Conservation (phyloP, 352 stramenopile species). For the Globisporangium acanthophoron region DNA sequence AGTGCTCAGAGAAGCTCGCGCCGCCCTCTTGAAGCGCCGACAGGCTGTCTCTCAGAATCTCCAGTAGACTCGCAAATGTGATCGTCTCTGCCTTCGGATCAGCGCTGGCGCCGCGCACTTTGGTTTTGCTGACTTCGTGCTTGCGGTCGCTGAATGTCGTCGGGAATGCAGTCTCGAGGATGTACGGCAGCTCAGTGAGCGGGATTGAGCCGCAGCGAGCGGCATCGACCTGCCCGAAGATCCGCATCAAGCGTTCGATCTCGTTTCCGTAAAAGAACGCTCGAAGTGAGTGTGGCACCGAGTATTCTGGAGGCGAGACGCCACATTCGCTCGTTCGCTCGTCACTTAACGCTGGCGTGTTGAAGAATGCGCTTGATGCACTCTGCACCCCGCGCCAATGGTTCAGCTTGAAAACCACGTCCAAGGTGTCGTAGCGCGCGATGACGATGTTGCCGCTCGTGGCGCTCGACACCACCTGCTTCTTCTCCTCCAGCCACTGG, state of each 20-base stretch:
- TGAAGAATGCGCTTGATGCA: conserved; percentile 20
- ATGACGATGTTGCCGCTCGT: conserved; percentile 33
- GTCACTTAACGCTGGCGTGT: conserved; percentile 7
- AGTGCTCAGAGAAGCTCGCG: background rate
- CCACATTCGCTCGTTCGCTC: background rate
- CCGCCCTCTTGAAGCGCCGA: conserved; percentile 5
- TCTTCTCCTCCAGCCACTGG: conserved; percentile 12
- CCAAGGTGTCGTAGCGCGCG: conserved; percentile 23
- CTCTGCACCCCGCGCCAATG: conserved; percentile 36
- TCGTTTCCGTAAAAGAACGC: conserved; percentile 30
- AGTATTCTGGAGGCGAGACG: conserved; percentile 13
- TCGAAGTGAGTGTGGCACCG: conserved; percentile 21
- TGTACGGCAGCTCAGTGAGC: conserved; percentile 7
- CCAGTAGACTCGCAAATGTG: conserved; percentile 23
- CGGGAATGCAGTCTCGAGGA: conserved; percentile 23
- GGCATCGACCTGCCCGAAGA: conserved; percentile 18
- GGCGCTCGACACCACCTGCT: conserved; percentile 23
- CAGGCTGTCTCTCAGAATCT: conserved; percentile 23
- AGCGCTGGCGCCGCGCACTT: too few species aligned
- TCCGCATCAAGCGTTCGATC: conserved; percentile 22
- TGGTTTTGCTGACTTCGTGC: too few species aligned
- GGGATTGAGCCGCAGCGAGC: conserved; percentile 11
- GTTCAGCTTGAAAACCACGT: conserved; percentile 28
- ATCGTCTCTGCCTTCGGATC: conserved; percentile 4
- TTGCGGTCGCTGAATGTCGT: background rate